Evolutionary conservation across 768 basidiomycete genomes (phyloP), one percentile per base, ranked within the genome.

Genomic region (Clavaria fumosa): DNA sequence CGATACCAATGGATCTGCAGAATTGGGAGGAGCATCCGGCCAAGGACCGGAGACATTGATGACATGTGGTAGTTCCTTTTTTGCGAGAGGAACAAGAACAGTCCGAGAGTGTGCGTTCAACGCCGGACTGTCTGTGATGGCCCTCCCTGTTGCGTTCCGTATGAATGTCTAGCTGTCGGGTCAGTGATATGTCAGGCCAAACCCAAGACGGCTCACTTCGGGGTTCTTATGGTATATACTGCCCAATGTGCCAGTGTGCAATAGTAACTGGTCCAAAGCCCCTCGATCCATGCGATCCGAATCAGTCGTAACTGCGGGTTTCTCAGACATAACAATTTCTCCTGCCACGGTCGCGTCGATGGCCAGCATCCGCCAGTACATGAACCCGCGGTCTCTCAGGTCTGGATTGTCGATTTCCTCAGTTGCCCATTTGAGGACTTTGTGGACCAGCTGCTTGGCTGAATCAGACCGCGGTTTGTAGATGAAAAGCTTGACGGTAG

Each of bases 161-260:
- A 96, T 96, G 59, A 96, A 96, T 2, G 89, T 93, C 83, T 89
- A 35, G 4, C 15, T n/a, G 18, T 23, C 17, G 27, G 27, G 27
- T 17, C 10, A 43, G 27, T 28, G 37, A 42, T 26, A 30, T 45
- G 26, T 32, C 39, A 17, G 5, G 23, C n/a, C 34, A 3, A 26
- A 30, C 17, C 31, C 17, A 32, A 7, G 37, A 31, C 11, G 35
- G 21, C 21, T 45, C 31, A 83, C 85, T 69, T 93, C 85, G 11
- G 91, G 91, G 49, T 90, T 90, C 62, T 96, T 95, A 64, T 96
- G 93, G 57, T 96, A 99, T 41, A 99, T 93, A 42, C 88, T 91
- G 19, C 89, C 83, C 20, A 97, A 60, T 9, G 86, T 90, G 4
- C 86, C 93, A 0, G 93, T 90, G 55, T 97, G 90, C 22, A 99